phyloP scores from a whole-genome alignment of 2,329 filamentous ascomycete species.

The Cladophialophora carrionii region DNA sequence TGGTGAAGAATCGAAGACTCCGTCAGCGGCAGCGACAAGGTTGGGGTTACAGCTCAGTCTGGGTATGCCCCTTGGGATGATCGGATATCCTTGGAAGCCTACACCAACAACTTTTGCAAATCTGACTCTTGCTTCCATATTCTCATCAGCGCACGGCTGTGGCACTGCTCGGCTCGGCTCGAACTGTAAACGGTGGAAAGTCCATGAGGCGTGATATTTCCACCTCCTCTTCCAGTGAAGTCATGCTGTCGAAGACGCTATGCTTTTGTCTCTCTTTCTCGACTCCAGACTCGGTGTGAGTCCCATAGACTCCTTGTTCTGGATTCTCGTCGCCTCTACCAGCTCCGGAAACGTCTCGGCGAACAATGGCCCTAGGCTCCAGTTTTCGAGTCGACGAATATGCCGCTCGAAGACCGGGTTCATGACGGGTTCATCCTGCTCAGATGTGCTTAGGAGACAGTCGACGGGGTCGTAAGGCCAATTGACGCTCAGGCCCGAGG shows the following conservation, averaged over 20 bases:
- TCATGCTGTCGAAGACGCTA: background rate
- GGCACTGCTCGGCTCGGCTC: background rate
- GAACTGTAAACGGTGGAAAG: background rate
- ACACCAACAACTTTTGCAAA: background rate
- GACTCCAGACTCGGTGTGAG: too few relatives aligned
- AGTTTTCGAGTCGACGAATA: slow-evolving; percentile 73
- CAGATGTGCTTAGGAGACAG: slow-evolving; percentile 61
- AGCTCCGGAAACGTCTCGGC: slow-evolving; percentile 65
- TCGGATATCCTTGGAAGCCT: background rate
- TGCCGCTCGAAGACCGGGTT: slow-evolving; percentile 87
- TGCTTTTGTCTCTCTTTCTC: background rate
- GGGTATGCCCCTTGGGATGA: background rate
- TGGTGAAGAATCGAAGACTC: too few relatives aligned
- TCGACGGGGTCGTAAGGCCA: slow-evolving; percentile 81
- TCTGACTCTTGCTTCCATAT: background rate
- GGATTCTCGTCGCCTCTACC: slow-evolving; percentile 47
- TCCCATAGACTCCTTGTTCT: background rate
- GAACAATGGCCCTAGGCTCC: slow-evolving; percentile 75
- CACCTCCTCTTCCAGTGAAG: background rate
- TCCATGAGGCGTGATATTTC: background rate
- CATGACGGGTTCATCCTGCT: slow-evolving; percentile 69
- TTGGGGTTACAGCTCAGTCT: too few relatives aligned
- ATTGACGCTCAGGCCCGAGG: slow-evolving; percentile 73
- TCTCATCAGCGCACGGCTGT: background rate
- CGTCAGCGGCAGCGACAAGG: too few relatives aligned